These are phyloP conservation scores for Auriscalpium microsporum DNA, from an alignment of 768 basidiomycete genomes.

Conservation along the genomic window DNA sequence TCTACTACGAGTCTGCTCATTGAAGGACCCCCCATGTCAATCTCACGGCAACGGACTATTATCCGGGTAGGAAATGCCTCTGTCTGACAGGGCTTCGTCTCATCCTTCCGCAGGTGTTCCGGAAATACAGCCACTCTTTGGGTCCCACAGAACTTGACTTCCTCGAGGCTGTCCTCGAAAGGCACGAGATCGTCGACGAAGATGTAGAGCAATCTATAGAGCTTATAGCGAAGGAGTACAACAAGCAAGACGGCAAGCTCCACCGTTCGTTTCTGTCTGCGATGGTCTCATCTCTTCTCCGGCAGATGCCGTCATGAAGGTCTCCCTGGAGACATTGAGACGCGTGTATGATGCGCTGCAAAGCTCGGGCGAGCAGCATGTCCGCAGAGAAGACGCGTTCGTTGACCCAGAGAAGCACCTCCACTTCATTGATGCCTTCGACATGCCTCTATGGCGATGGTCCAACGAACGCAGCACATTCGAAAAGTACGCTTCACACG, in stretches of 20 bases:
- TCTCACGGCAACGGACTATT: constrained; percentile 12
- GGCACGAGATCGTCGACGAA: constrained; percentile 61
- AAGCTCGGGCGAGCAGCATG: constrained; percentile 45
- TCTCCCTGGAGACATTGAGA: constrained; percentile 55
- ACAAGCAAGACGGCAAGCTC: constrained; percentile 73
- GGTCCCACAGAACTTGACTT: constrained; percentile 70
- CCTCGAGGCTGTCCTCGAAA: constrained; percentile 60
- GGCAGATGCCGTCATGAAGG: constrained; percentile 76
- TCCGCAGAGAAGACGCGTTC: constrained; percentile 44
- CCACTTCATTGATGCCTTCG: constrained; percentile 81
- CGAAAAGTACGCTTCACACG: constrained; percentile 50
- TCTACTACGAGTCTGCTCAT: neutral
- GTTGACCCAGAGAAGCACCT: constrained; percentile 79
- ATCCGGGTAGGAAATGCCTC: constrained; percentile 5
- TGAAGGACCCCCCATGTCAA: constrained; percentile 1
- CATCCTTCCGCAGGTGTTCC: constrained; percentile 50
- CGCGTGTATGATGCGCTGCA: constrained; percentile 72
- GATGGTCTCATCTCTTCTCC: neutral
- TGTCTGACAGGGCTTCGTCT: neutral
- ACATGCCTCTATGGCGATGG: constrained; percentile 95
- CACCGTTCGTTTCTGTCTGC: neutral
- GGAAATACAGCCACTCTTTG: constrained; percentile 82
- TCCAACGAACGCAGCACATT: constrained; percentile 81
- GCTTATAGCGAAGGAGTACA: constrained; percentile 77
- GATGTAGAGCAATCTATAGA: constrained; percentile 72